Evolutionary conservation across 805 yeast genomes (phyloP), one percentile per base, ranked within the genome.

Genomic region (Cyberlindnera mississippiensis): DNA sequence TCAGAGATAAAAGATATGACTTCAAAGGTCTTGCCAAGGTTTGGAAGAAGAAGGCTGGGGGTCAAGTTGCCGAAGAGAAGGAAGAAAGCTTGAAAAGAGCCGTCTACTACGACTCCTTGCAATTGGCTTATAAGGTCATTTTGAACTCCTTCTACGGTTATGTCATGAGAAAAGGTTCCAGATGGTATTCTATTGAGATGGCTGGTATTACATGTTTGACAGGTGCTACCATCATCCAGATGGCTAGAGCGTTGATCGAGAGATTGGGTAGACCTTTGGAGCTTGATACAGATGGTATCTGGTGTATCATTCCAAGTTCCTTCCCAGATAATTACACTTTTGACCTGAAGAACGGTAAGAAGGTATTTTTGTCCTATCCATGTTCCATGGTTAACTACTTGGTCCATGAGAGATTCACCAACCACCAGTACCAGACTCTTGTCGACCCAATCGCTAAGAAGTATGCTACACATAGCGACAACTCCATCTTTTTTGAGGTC

Each of bases 171-270:
- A 93, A 93, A 57, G 99, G 99, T 30, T 93, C 99, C 0, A 75
- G 99, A 46, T 93, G 99, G 99, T 93, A 90, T 57, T 93, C 99
- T 0, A 89, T 93, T 93, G 99, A 93, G 63, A 93, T 95, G 99
- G 99, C 99, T 0, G 99, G 99, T 49, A 93, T 93, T 15, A 93
- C 99, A 0, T 95, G 99, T 73, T 72, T 90, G 37, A 93, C 99
- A 0, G 99, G 99, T 40, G 96, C 99, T 1, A 88, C 96, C 0
- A 93, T 93, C 54, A 93, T 93, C 69, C 98, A 95, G 64, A 85
- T 91, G 93, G 99, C 99, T 0, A 73, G 98, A 48, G 68, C 84
- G 1, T 67, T 93, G 45, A 96, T 93, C 12, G 98, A 91, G 60
- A 70, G 96, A 55, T 67, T 95, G 4, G 99, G 99, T 2, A 73